Evolutionary conservation across 176 grass and related monocot genomes (phyloP), one percentile per base, ranked within the genome.

Genomic region (Zoysia pacifica): DNA sequence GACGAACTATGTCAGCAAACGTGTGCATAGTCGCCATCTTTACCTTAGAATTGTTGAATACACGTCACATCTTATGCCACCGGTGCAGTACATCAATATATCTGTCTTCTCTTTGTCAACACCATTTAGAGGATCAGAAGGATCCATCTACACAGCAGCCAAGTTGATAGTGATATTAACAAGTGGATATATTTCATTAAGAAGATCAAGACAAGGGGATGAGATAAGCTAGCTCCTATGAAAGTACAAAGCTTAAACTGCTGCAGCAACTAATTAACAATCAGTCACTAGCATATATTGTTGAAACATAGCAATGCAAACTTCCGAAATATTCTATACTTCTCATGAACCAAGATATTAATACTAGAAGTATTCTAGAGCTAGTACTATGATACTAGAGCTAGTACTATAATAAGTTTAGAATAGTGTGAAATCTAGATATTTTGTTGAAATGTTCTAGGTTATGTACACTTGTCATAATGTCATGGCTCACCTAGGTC

Each of bases 1-100:
- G 8, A 19, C 28, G 38, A 56, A 16, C 13, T 4, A 54, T 2
- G 3, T 14, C 16, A n/a, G 48, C 53, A 5, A 15, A 37, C 47
- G 56, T 35, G 50, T 70, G 48, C 35, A 42, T 48, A 11, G 8
- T 47, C 45, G 38, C 18, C 42, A 60, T 74, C 43, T 66, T 70
- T 91, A 97, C 94, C 89, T 89, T 71, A 97, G 80, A 87, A 97
- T 91, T 81, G 90, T 90, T 77, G 91, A 94, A 79, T 97, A 97
- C 6, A 94, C 83, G 59, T 93, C 95, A 43, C 95, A 97, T 53
- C 95, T 87, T 77, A 97, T 97, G 45, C 95, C 95, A 37, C 95
- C 92, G 1, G 95, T 94, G 75, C 91, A 97, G 83, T 94, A 97
- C 95, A 97, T 97, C 42, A 97, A 76, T 89, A 97, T 93, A 81